phyloP scores from a whole-genome alignment of 371 early-diverging fungal species.

The Rhizopus stolonifer region DNA sequence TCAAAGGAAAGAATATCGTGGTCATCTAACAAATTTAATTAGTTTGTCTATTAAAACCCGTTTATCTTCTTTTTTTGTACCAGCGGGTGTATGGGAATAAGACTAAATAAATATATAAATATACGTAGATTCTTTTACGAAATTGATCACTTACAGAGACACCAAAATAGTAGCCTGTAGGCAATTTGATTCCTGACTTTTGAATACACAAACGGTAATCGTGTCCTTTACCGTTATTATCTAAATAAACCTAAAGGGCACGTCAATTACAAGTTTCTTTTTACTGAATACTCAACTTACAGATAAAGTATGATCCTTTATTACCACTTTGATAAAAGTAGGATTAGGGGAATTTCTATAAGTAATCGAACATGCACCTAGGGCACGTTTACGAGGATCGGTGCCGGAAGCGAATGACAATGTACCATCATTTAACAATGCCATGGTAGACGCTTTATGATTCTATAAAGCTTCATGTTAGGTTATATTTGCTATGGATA shows the following conservation, averaged over 20 bases:
- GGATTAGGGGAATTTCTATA: slow-evolving; percentile 68
- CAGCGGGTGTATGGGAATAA: slow-evolving; percentile 37
- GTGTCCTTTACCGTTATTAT: slow-evolving; percentile 48
- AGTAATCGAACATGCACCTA: slow-evolving; percentile 71
- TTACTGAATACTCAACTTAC: slow-evolving; percentile 35
- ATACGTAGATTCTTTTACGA: background rate
- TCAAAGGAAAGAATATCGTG: slow-evolving; percentile 80
- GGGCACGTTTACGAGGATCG: slow-evolving; percentile 47
- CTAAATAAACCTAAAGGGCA: slow-evolving; percentile 56
- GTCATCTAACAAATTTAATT: slow-evolving; percentile 55
- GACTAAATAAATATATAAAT: slow-evolving; percentile 26
- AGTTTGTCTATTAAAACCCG: background rate
- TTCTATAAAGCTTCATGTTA: slow-evolving; percentile 26
- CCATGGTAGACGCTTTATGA: slow-evolving; percentile 65
- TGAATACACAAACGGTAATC: slow-evolving; percentile 67
- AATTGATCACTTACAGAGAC: slow-evolving; percentile 53
- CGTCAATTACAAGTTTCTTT: background rate
- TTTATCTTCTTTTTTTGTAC: slow-evolving; percentile 11
- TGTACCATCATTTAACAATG: slow-evolving; percentile 69
- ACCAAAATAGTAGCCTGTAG: slow-evolving; percentile 82
- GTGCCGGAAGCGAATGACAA: slow-evolving; percentile 42
- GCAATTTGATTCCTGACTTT: slow-evolving; percentile 58
- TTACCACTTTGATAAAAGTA: slow-evolving; percentile 63
- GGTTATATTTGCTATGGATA: background rate
- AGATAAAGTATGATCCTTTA: slow-evolving; percentile 57